These are phyloP conservation scores for Colletotrichum navitas DNA, from an alignment of 2,329 filamentous ascomycete species.

Conservation along the genomic window DNA sequence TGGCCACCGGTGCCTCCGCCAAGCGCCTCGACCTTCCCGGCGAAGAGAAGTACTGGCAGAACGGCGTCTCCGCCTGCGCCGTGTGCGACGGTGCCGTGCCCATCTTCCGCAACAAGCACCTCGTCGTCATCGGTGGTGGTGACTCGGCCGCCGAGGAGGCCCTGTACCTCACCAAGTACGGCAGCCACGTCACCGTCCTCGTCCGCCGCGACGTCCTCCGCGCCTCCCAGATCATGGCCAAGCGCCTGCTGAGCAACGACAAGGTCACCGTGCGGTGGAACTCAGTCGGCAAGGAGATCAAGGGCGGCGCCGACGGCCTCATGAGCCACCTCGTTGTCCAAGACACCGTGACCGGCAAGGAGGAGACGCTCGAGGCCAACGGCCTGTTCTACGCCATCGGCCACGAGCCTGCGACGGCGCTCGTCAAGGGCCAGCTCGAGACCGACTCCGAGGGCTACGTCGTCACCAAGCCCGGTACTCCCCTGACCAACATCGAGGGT, in stretches of 20 bases:
- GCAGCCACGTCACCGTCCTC: constrained; percentile 91
- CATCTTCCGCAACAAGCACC: constrained; percentile 95
- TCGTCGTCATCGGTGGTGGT: constrained; percentile 96
- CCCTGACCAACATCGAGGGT: constrained; percentile 87
- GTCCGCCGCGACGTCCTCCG: constrained; percentile 89
- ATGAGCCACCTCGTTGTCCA: constrained; percentile 91
- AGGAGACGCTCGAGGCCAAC: constrained; percentile 89
- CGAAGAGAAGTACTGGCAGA: constrained; percentile 98
- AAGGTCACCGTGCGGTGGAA: constrained; percentile 95
- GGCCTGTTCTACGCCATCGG: constrained; percentile 98
- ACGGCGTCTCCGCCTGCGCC: constrained; percentile 94
- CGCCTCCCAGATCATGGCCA: constrained; percentile 92
- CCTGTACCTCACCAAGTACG: constrained; percentile 98
- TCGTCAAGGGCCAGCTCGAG: constrained; percentile 91
- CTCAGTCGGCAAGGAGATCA: constrained; percentile 83
- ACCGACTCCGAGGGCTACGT: constrained; percentile 94
- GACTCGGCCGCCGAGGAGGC: constrained; percentile 98
- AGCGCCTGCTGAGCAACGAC: constrained; percentile 81
- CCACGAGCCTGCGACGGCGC: constrained; percentile 90
- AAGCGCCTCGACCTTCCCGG: constrained; percentile 84
- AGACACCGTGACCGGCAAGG: constrained; percentile 79
- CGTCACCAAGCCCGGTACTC: constrained; percentile 87
- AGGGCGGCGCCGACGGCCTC: constrained; percentile 85
- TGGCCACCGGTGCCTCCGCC: constrained; percentile 95
- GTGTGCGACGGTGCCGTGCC: constrained; percentile 97